Evolutionary conservation across 331 rosid species (phyloP), one percentile per base, ranked within the genome.

Genomic region (Rosa hybrid): DNA sequence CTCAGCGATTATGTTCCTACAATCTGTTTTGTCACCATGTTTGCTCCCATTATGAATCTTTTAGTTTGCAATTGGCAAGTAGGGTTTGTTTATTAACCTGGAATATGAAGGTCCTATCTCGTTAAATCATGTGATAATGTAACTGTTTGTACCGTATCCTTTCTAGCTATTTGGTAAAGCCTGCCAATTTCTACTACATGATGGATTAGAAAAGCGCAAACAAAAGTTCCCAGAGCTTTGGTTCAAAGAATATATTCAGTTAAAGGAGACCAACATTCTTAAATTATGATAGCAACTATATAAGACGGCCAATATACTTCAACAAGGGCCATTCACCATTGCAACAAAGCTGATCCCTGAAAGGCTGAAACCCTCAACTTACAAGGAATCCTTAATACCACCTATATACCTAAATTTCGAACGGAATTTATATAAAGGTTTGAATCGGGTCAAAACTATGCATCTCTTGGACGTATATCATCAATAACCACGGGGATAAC

Each of bases 401-500:
- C 34, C 73, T 88, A 75, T 84, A 80, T 67, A 81, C 80, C 82
- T 72, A 54, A 51, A 60, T 17, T 45, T 73, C 17, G 7, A 49
- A 45, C 34, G 21, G 74, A 76, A 76, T 25, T 39, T 42, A 54
- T 62, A 75, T 56, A 1, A 44, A 18, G n/a, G n/a, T 50, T 39
- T 63, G 77, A 80, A 79, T 64, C 50, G 71, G 81, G 74, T 84
- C 83, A 80, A 78, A 78, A 82, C 81, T 87, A 81, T 82, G 82
- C 84, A 74, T 68, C 72, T 78, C 84, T 86, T 76, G 81, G 74
- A 74, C 76, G 79, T 80, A 81, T 86, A 54, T 65, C 79, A 85
- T 91, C 82, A 90, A 51, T 86, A 88, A 62, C 79, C 88, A 71
- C 77, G 71, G 81, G 81, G 45, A 79, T 90, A 90, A 60, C 91